Evolutionary conservation across 2,329 filamentous ascomycete genomes (phyloP).

Genomic region (Didymellaceae sp.): DNA sequence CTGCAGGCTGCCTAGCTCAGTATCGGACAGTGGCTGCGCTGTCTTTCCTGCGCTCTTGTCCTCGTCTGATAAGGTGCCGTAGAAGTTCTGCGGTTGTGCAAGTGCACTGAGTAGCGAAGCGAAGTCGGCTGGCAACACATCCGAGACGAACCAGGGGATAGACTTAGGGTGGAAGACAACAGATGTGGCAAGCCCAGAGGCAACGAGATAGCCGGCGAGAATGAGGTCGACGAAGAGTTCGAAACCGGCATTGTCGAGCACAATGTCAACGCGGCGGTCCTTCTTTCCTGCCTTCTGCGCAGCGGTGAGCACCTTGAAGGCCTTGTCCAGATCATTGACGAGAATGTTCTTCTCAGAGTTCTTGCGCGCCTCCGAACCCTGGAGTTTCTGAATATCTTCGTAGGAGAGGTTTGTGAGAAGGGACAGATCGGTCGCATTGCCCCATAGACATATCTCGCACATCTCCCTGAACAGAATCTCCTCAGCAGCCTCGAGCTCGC

Average conservation of each 20-base stretch:
- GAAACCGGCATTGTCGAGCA: slow-evolving; percentile 96
- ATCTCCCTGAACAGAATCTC: slow-evolving; percentile 86
- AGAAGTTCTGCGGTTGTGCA: slow-evolving; percentile 79
- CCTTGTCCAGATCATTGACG: slow-evolving; percentile 78
- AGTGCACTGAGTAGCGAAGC: slow-evolving; percentile 79
- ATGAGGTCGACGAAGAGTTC: slow-evolving; percentile 96
- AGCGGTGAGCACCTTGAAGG: slow-evolving; percentile 72
- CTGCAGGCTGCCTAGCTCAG: slow-evolving; percentile 70
- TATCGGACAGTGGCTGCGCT: slow-evolving; percentile 68
- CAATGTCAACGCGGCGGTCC: slow-evolving; percentile 85
- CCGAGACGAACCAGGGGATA: slow-evolving; percentile 98
- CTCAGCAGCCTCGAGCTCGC: slow-evolving; percentile 70
- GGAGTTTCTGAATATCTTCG: slow-evolving; percentile 95
- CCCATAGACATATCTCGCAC: slow-evolving; percentile 96
- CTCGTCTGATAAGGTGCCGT: slow-evolving; percentile 75
- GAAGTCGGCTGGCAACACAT: slow-evolving; percentile 89
- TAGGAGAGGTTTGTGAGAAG: slow-evolving; percentile 89
- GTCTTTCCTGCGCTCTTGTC: slow-evolving; percentile 60
- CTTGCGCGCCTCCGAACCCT: slow-evolving; percentile 86
- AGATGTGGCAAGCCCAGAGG: slow-evolving; percentile 81
- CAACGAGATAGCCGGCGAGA: slow-evolving; percentile 86
- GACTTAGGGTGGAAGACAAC: slow-evolving; percentile 91
- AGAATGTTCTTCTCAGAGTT: slow-evolving; percentile 90
- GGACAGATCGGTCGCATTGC: slow-evolving; percentile 93
- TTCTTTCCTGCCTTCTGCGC: slow-evolving; percentile 67